Base-by-base conservation (phyloP, 306 rosid species). In the Cucurbita ficifolia region DNA sequence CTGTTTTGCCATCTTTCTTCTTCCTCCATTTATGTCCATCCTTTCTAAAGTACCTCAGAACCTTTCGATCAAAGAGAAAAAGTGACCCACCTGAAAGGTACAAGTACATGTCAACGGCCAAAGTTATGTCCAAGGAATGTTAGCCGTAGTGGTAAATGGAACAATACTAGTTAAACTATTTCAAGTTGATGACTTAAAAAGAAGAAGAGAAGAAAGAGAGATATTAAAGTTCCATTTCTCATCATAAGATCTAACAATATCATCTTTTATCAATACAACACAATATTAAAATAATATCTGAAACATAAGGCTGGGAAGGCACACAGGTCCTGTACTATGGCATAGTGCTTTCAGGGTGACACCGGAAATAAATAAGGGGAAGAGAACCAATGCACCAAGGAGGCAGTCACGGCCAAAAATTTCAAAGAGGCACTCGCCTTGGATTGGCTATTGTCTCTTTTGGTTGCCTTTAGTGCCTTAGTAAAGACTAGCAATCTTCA, bases 11-110 rank as follows among this genome's bases (percentile, higher is more conserved):
- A 80, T 91, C 97, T 72, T 76, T 87, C 79, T 91, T 91, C 89
- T 91, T 91, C 81, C 97, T 87, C 97, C 97, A 91, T 79, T 86
- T 91, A 79, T 91, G 96, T 57, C 91, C 97, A 77, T 91, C 97
- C 88, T 91, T 91, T 78, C 97, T 86, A 72, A 91, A 91, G 84
- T 91, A 91, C 82, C 97, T 89, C 85, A 91, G 78, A 60, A 91
- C 91, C 82, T 91, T 91, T 35, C 97, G 83, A 84, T 91, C 97
- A 78, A 91, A 91, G 71, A 91, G 88, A 84, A 87, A 83, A 73
- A 91, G 96, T 14, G 97, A 89, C 79, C 97, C 97, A 63, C 97
- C 97, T 91, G 76, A 81, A 76, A 74, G 73, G 76, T 12, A 75
- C 21, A 59, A 62, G 74, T 58, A 63, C 8, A 8, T 35, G 68